Evolutionary conservation across 179 eudicot genomes (phyloP), one percentile per base, ranked within the genome.

Genomic region (Monotropa hypopitys): DNA sequence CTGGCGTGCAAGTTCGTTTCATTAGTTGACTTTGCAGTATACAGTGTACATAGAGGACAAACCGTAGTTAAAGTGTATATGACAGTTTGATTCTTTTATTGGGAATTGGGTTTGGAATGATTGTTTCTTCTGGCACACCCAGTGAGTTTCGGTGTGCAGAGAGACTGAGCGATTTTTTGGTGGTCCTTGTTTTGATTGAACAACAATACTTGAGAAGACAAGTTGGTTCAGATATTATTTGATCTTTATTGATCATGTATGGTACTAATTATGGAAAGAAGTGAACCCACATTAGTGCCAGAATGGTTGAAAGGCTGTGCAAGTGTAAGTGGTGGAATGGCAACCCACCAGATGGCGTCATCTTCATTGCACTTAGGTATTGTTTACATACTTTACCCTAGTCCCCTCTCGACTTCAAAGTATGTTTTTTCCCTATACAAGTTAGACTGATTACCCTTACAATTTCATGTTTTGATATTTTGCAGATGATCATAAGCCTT

Each of bases 271-370:
- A 94, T 94, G 97, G 98, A 88, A 73, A 88, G 72, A 87, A 89
- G 90, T 89, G 97, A 94, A 81, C 98, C 93, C 59, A 81, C 92
- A 74, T 90, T 94, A 70, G 87, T 84, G 72, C 98, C 98, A 23
- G 92, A 94, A 89, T 94, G 98, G 97, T 68, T 94, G 86, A 88
- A 83, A 79, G 86, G 85, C 74, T 79, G 84, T 85, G 96, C 86
- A 85, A 83, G 88, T 80, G 81, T 82, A 62, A 83, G 84, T 62
- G 87, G 85, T 77, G 87, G 89, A 70, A 80, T 84, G 67, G 70
- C 86, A 33, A 76, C 59, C 78, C 89, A 84, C 82, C 88, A 82
- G 53, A 76, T 69, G 46, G 78, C 83, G 18, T 84, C 90, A 53
- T 87, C 89, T 28, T 72, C 80, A 4, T 78, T 62, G 45, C 89